phyloP scores from a whole-genome alignment of 2,329 filamentous ascomycete species.

The Fusarium secorum region DNA sequence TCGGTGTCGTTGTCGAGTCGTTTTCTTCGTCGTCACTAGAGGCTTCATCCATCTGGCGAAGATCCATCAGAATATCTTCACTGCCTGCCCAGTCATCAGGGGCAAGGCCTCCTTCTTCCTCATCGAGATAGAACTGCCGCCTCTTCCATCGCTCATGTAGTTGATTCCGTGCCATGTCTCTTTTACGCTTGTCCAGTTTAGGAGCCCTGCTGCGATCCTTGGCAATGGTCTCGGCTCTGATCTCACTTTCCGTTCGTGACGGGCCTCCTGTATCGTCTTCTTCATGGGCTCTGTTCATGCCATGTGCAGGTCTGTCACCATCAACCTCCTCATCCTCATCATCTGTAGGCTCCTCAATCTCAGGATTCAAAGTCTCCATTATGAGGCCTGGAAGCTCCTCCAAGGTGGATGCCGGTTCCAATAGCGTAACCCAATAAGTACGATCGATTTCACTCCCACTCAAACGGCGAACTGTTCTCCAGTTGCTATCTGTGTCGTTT shows the following conservation, averaged over 20 bases:
- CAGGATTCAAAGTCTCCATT: conserved; percentile 43
- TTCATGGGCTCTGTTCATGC: conserved; percentile 37
- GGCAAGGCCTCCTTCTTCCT: conserved; percentile 77
- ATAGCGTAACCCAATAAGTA: conserved; percentile 54
- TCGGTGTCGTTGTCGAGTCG: conserved; percentile 67
- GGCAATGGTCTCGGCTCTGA: conserved; percentile 49
- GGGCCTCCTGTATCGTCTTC: conserved; percentile 42
- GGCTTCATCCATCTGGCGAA: conserved; percentile 49
- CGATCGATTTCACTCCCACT: conserved; percentile 46
- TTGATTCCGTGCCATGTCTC: conserved; percentile 57
- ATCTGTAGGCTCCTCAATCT: conserved; percentile 42
- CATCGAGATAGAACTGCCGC: conserved; percentile 82
- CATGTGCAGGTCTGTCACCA: conserved; percentile 29
- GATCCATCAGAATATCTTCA: conserved; percentile 61
- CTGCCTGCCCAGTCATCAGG: conserved; percentile 70
- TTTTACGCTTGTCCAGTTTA: conserved; percentile 51
- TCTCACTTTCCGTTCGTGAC: conserved; percentile 52
- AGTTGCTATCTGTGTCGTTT: conserved; percentile 47
- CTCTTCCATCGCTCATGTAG: conserved; percentile 78
- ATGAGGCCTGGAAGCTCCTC: conserved; percentile 54
- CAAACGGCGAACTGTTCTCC: conserved; percentile 46
- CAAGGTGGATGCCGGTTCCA: conserved; percentile 56
- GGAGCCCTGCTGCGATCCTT: conserved; percentile 48
- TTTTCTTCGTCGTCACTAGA: conserved; percentile 53
- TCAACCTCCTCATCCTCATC: conserved; percentile 43